Evolutionary conservation across 441 rosid genomes (phyloP).

Genomic region (Populus hybrid): DNA sequence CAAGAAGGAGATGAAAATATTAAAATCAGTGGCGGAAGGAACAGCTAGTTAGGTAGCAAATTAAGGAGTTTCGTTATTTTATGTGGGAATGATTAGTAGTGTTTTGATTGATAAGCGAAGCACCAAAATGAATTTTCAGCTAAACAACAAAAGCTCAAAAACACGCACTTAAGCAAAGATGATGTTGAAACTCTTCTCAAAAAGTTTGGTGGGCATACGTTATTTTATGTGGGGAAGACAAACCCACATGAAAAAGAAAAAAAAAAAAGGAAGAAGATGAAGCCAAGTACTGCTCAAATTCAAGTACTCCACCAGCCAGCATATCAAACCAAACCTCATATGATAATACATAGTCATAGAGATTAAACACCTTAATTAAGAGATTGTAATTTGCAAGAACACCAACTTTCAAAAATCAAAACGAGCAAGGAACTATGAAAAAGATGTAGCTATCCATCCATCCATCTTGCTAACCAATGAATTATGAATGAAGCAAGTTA

Average conservation of each 20-base stretch:
- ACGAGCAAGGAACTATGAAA: background rate
- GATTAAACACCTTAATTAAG: background rate
- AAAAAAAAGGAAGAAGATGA: background rate
- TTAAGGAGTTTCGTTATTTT: conserved; percentile 46
- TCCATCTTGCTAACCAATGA: background rate
- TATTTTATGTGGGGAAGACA: conserved; percentile 65
- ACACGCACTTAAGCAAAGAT: conserved; percentile 35
- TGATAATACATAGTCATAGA: background rate
- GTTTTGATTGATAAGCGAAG: conserved; percentile 35
- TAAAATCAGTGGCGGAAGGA: background rate
- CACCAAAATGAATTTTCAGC: conserved; percentile 23
- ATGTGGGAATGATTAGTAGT: conserved; percentile 47
- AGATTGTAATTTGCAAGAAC: background rate
- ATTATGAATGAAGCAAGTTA: background rate
- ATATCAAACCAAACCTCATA: background rate
- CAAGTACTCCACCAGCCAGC: no score
- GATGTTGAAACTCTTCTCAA: conserved; percentile 19
- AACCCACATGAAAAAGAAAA: conserved; percentile 17
- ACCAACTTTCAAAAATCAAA: background rate
- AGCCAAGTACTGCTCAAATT: background rate
- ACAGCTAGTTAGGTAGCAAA: background rate
- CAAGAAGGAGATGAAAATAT: conserved; percentile 12
- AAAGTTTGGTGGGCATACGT: conserved; percentile 28
- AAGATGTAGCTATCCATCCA: background rate
- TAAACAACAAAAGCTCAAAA: conserved; percentile 16